Conservation (phyloP, 345 rosid genomes). For the Bretschneidera sinensis region DNA sequence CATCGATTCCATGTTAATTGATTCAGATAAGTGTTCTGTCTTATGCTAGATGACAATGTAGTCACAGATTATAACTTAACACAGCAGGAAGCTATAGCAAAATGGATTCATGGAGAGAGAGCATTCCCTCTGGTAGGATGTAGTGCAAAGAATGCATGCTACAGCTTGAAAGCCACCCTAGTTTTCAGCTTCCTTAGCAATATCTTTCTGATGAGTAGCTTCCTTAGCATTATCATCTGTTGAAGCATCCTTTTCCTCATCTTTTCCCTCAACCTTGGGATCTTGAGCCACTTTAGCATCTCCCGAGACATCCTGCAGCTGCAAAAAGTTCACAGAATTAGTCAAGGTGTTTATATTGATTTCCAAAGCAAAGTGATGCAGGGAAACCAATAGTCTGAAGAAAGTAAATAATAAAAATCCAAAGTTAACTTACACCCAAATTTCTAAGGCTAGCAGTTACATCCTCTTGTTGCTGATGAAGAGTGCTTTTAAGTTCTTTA, state of each 20-base stretch:
- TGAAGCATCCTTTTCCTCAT: constrained; percentile 24
- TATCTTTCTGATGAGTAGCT: constrained; percentile 20
- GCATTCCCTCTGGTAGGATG: constrained; percentile 1
- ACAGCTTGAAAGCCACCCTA: constrained; percentile 14
- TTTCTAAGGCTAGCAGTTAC: constrained; percentile 56
- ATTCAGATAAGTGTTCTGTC: background rate
- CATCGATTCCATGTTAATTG: background rate
- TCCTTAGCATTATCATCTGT: constrained; percentile 18
- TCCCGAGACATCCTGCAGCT: constrained; percentile 53
- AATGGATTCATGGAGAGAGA: background rate
- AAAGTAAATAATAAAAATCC: constrained; percentile 3
- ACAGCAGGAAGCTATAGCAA: background rate
- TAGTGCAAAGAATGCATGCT: background rate
- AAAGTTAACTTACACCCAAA: constrained; percentile 45
- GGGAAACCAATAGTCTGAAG: background rate
- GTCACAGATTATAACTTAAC: background rate
- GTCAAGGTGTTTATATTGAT: background rate
- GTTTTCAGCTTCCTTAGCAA: constrained; percentile 24
- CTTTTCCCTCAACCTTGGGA: constrained; percentile 23
- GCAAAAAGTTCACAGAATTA: constrained; percentile 12
- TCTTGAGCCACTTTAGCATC: constrained; percentile 36
- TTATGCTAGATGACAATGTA: background rate
- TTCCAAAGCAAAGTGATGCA: background rate
- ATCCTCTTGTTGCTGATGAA: constrained; percentile 84
- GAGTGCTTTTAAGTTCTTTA: constrained; percentile 62